Conservation (phyloP, 148 eudicot genomes). For the Fagopyrum homotropicum region DNA sequence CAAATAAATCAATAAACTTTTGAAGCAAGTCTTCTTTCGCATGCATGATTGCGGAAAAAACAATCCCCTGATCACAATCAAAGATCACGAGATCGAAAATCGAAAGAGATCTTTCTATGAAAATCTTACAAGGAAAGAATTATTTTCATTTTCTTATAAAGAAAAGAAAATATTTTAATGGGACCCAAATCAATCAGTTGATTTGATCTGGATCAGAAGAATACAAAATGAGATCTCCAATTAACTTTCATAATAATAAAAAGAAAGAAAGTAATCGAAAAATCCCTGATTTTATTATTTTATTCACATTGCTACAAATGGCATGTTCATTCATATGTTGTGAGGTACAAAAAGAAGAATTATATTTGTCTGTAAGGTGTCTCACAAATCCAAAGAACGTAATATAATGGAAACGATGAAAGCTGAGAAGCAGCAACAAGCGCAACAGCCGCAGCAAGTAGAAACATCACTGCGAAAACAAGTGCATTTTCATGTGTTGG, state of each 20-base stretch:
- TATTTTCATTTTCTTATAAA: background rate
- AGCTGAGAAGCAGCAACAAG: background rate
- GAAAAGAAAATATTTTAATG: background rate
- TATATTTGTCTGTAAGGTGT: background rate
- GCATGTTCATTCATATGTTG: background rate
- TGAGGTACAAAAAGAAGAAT: background rate
- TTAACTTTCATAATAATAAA: background rate
- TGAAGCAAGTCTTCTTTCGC: background rate
- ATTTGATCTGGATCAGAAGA: background rate
- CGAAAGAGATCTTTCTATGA: background rate
- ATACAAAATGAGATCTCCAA: background rate
- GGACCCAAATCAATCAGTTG: background rate
- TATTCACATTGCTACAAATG: background rate
- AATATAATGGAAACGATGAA: background rate
- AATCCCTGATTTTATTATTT: background rate
- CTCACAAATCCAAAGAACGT: background rate
- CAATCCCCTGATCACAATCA: background rate
- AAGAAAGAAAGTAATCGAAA: background rate
- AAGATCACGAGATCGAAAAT: constrained; percentile 5
- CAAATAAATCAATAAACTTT: background rate
- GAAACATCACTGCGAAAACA: background rate
- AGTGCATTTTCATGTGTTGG: constrained; percentile 43
- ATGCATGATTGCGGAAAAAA: background rate
- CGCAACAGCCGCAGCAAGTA: background rate
- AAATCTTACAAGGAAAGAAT: background rate